Base-by-base conservation (phyloP, 768 basidiomycete species). In the Xerocomus spinulosus region DNA sequence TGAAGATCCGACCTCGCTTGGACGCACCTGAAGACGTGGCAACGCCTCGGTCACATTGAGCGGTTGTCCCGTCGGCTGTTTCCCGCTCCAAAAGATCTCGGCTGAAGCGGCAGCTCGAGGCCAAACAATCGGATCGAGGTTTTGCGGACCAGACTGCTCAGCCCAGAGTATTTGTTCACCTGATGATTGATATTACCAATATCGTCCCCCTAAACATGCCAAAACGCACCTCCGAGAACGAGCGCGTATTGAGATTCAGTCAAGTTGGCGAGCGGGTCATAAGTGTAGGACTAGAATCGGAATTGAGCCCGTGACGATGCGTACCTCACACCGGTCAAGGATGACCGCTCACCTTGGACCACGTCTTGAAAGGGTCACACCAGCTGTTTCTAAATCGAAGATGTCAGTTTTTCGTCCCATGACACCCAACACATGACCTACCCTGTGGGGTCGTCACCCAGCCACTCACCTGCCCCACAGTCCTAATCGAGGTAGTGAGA, bases 71-170 rank as follows among this genome's bases (percentile, higher is more conserved):
- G 62, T 53, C 0, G 72, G 71, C 12, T 61, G 62, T 4, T 61
- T 46, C 2, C 71, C 77, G 1, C 72, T 76, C 80, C 80, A 80
- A 61, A 78, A 80, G 37, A 80, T 58, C 58, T 81, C 80, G 1
- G 75, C 77, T 0, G 73, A 69, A 1, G 74, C 66, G 0, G 72
- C 73, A 1, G 71, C 70, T 15, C 74, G 67, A 0, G 75, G 79
- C 79, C 79, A 81, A 0, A 72, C 59, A 36, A 70, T 70, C 14
- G 66, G 24, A 29, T 78, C 77, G 14, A 78, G 51, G 43, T 70
- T 77, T 28, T 61, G 56, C 28, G 75, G 68, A 10, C 68, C 69
- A 1, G 72, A 68, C 55, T 77, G 76, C 50, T 78, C 77, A 4
- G 68, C 56, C 76, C 75, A 79, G 1, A 78, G 66, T 1, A 70